These are phyloP conservation scores for Flaveria bidentis DNA, from an alignment of 129 eudicot species.

Conservation along the genomic window DNA sequence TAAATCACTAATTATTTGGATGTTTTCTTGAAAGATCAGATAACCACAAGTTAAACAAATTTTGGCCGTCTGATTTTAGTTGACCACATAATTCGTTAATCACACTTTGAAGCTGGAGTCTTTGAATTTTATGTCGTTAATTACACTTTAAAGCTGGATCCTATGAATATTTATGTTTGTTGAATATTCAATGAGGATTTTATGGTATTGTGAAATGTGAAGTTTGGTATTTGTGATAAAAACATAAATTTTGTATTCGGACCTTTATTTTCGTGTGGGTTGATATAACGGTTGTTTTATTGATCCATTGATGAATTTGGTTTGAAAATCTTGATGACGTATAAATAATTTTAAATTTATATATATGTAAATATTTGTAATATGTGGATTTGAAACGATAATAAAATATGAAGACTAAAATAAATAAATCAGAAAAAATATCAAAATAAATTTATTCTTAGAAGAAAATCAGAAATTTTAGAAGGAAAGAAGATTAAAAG, in stretches of 20 bases:
- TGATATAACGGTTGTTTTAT: no score
- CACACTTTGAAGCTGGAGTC: neutral
- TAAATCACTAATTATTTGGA: neutral
- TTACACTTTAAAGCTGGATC: slow-evolving; percentile 3
- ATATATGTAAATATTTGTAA: no score
- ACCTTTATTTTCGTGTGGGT: neutral
- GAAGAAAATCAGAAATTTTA: no score
- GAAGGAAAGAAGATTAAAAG: no score
- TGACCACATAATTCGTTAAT: slow-evolving; percentile 1
- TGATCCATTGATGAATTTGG: no score
- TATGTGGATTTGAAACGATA: no score
- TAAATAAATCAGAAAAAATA: no score
- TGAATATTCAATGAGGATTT: neutral
- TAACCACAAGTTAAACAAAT: neutral
- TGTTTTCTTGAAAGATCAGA: slow-evolving; percentile 21
- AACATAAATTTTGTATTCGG: neutral
- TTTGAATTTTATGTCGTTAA: slow-evolving; percentile 3
- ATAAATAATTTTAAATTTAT: no score
- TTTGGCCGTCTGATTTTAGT: slow-evolving; percentile 5
- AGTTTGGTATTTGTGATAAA: neutral
- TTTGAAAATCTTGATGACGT: no score
- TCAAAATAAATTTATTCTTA: no score
- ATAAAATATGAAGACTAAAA: no score
- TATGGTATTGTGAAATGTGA: neutral
- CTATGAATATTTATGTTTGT: neutral